Evolutionary conservation across 2,329 filamentous ascomycete species (phyloP), one percentile per base, ranked within the genome.

Genomic region (Sporothrix dimorphospora): DNA sequence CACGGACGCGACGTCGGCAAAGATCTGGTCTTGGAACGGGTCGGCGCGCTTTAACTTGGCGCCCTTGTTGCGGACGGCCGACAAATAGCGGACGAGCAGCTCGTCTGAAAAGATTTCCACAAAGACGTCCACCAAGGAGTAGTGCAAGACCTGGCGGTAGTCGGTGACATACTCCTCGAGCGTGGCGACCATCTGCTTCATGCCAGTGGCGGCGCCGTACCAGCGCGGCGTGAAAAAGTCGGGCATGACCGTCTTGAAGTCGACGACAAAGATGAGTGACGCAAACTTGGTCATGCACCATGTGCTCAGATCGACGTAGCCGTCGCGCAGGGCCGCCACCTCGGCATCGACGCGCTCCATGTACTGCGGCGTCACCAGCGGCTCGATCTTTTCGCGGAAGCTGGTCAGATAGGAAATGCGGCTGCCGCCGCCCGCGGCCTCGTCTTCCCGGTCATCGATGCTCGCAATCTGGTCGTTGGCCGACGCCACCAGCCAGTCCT

Each of bases 391-490:
- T 76, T 91, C 89, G 76, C 90, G 90, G 88, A 98, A 98, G 78
- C 91, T 91, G 4, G 93, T 91, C 67, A 98, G 87, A 83, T 98
- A 98, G 40, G 92, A 93, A 34, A 92, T 84, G 42, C 91, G 90
- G 2, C 4, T 19, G 34, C 61, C 71, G 30, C 59, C 53, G 12
- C 51, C 61, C 16, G 57, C 45, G 4, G 14, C 61, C 5, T 90
- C 89, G 70, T 93, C 91, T 74, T 93, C 91, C 76, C 92, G 92
- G 79, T 98, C 97, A 80, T 98, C 96, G 78, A 99, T 97, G 81
- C 94, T 98, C 72, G 94, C 94, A 79, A 99, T 98, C 81, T 99
- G 96, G 82, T 99, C 96, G 83, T 99, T 99, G 76, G 97, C 96
- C 72, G 97, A 94, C 61, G 96, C 94, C 70, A 99, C 90, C 71